Evolutionary conservation across 2,329 filamentous ascomycete genomes (phyloP).

Genomic region (Aureobasidium sp.): DNA sequence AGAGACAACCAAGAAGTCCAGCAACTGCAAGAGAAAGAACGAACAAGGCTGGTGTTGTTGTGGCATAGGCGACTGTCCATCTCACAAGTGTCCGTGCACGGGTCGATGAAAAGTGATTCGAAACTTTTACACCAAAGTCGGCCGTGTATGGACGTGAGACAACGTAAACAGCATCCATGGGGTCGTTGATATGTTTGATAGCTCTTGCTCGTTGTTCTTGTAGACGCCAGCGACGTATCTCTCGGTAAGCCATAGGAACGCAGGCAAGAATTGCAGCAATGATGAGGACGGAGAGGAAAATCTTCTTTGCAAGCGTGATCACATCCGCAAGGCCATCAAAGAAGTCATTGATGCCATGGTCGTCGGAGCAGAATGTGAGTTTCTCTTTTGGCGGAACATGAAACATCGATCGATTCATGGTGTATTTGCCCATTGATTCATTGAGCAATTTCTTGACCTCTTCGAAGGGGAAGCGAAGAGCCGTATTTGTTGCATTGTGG

Average conservation of each 20-base stretch:
- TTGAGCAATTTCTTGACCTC: constrained; percentile 68
- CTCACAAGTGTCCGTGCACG: constrained; percentile 64
- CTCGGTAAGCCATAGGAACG: constrained; percentile 69
- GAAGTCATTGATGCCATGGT: constrained; percentile 73
- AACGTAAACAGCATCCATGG: constrained; percentile 84
- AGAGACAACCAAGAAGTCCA: constrained; percentile 73
- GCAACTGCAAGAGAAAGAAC: constrained; percentile 74
- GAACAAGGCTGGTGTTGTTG: constrained; percentile 75
- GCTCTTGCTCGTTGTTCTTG: constrained; percentile 63
- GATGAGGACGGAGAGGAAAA: constrained; percentile 68
- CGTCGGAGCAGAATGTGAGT: constrained; percentile 81
- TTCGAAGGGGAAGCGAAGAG: constrained; percentile 73
- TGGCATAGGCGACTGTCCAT: constrained; percentile 84
- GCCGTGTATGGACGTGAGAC: constrained; percentile 73
- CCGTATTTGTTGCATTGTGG: constrained; percentile 67
- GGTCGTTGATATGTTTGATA: constrained; percentile 61
- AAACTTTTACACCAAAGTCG: constrained; percentile 60
- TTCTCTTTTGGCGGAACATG: constrained; percentile 75
- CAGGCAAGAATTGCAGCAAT: constrained; percentile 65
- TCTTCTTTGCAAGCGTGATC: constrained; percentile 59
- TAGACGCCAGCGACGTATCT: constrained; percentile 66
- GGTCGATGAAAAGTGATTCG: constrained; percentile 53
- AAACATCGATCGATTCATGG: constrained; percentile 69
- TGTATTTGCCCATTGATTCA: constrained; percentile 60
- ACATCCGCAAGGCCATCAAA: constrained; percentile 64